Conservation (phyloP, 116 monocot genomes). For the Papilionanthe hybrid region DNA sequence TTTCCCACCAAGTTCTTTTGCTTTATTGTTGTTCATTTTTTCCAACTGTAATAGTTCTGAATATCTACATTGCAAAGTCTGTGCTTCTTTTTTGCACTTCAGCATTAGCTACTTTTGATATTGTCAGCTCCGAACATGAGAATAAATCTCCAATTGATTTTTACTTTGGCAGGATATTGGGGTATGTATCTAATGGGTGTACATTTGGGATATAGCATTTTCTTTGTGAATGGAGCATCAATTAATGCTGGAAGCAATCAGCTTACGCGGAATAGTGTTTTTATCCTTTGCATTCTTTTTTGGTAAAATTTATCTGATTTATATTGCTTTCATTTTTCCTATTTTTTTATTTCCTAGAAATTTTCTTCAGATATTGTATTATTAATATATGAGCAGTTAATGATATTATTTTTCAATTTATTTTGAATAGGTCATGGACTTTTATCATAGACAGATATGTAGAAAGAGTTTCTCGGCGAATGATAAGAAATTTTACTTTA, state of each 20-base stretch:
- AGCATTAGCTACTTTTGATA: neutral
- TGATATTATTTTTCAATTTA: conserved; percentile 7
- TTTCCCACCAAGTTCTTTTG: no score
- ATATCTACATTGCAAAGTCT: neutral
- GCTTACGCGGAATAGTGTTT: conserved; percentile 38
- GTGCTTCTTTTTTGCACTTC: neutral
- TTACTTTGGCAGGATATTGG: conserved; percentile 77
- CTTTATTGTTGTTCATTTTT: no score
- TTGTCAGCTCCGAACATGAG: neutral
- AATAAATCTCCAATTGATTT: neutral
- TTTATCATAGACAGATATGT: conserved; percentile 63
- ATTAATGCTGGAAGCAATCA: conserved; percentile 12
- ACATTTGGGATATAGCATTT: conserved; percentile 57
- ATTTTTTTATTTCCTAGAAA: neutral
- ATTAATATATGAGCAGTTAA: neutral
- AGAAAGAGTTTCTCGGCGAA: conserved; percentile 86
- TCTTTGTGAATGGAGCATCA: conserved; percentile 34
- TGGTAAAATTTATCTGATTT: conserved; percentile 42
- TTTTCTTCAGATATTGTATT: neutral
- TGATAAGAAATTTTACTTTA: conserved; percentile 38
- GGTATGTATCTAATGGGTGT: conserved; percentile 81
- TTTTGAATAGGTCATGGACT: conserved; percentile 49
- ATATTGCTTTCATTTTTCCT: neutral
- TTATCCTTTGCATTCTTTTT: conserved; percentile 49
- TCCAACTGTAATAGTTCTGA: neutral